Conservation (phyloP, 495 filamentous ascomycete species). For the Copromyces sp. region DNA sequence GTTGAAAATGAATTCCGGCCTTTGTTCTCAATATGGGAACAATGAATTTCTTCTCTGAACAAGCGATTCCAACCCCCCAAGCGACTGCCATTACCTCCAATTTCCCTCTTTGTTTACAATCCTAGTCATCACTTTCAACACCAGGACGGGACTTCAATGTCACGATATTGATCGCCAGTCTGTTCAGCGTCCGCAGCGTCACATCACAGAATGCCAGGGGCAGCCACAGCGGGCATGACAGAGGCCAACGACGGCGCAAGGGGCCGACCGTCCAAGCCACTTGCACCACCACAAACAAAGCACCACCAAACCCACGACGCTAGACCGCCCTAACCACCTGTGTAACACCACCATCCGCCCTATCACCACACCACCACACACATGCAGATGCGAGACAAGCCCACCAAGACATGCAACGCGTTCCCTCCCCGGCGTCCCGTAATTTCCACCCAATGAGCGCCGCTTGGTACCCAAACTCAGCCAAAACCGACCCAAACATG, state of each 20-base stretch:
- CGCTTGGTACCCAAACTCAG: not conserved
- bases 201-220: not conserved
- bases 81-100: not conserved
- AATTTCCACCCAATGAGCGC: not conserved
- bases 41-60: too few species aligned
- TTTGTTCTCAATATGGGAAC: too few species aligned
- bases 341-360: not conserved
- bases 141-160: not conserved
- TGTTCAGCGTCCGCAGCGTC: not conserved
- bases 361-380: not conserved
- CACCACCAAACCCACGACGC: not conserved
- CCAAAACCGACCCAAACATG: not conserved
- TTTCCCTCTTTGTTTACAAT: not conserved
- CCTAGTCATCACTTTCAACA: not conserved
- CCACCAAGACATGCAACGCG: not conserved
- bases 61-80: not conserved
- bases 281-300: not conserved
- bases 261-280: not conserved
- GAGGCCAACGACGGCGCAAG: not conserved
- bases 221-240: not conserved
- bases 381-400: not conserved
- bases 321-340: not conserved
- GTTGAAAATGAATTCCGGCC: too few species aligned
- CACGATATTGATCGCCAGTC: not conserved
- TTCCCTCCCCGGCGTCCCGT: not conserved